Evolutionary conservation across 2,329 filamentous ascomycete species (phyloP).

Genomic region (Apiospora pterosperma): DNA sequence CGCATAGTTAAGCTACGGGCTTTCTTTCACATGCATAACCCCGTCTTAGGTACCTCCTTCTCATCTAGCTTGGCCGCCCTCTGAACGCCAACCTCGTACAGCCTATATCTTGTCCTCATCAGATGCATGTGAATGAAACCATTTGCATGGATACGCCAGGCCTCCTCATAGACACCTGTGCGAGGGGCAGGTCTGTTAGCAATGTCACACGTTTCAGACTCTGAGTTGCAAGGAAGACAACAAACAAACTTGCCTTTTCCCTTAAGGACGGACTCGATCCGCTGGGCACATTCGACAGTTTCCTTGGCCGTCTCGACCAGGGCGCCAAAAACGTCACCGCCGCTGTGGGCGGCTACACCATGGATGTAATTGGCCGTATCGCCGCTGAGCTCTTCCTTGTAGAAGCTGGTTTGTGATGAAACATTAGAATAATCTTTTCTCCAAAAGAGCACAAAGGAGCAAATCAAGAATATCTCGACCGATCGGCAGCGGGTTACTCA

Average conservation of each 20-base stretch:
- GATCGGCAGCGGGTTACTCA: background rate
- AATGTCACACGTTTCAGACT: background rate
- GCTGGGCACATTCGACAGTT: background rate
- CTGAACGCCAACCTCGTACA: too few relatives aligned
- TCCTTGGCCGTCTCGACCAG: background rate
- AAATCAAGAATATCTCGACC: too few relatives aligned
- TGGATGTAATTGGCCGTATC: background rate
- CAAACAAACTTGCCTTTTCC: background rate
- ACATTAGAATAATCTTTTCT: background rate
- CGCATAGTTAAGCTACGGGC: too few relatives aligned
- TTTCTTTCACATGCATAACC: too few relatives aligned
- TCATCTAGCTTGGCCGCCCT: too few relatives aligned
- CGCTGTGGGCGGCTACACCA: background rate
- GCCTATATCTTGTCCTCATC: too few relatives aligned
- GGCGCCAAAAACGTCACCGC: background rate
- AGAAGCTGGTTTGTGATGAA: background rate
- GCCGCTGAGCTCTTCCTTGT: background rate
- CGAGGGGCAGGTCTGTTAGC: background rate
- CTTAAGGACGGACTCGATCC: background rate
- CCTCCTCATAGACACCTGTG: background rate
- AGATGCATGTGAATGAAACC: too few relatives aligned
- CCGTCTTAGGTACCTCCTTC: too few relatives aligned
- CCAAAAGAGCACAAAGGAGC: too few relatives aligned
- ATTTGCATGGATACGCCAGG: too few relatives aligned
- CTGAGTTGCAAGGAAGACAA: background rate